Evolutionary conservation across 106 monocot genomes (phyloP), one percentile per base, ranked within the genome.

Genomic region (Vanilla planifolia): DNA sequence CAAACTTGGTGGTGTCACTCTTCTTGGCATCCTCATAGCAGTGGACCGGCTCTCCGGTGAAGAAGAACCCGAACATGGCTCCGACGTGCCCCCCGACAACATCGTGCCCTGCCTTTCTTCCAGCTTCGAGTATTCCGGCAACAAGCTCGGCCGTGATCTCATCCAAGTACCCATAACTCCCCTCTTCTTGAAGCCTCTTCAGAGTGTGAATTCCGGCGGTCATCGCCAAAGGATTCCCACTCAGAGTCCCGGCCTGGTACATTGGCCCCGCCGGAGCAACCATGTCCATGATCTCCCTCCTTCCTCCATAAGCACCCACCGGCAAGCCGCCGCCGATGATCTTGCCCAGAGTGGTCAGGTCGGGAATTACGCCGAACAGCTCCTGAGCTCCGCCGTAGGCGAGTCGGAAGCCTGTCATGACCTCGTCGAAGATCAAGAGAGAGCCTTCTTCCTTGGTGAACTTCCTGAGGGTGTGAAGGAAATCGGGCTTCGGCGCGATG

Each of bases 361-460:
- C 93, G 25, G 93, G 93, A 21, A 75, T 75, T 15, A 85, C 67
- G 52, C 77, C 85, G 26, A 89, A 93, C 28, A 82, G 78, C 56
- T 89, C 89, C 56, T 93, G 93, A 41, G 93, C 93, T 42, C 93
- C 93, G 44, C 93, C 93, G 44, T 89, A 93, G 8, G 93, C 70
- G 7, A 93, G 59, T 21, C 93, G 84, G 41, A 93, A 93, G 1
- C 93, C 93, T 4, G 93, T 93, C 93, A 93, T 93, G 53, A 93
- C 93, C 76, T 93, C 93, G 51, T 93, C 93, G 51, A 93, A 93
- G 16, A 93, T 82, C 7, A 93, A 70, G 29, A 93, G 82, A n/a
- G 82, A 55, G 9, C 71, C 80, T 25, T 93, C 51, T 50, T 79
- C 46, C 43, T 66, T 69, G 4, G 93, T 93, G 46, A 93, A 76